These are phyloP conservation scores for Collybiopsis luxurians DNA, from an alignment of 768 basidiomycete species.

Conservation along the genomic window DNA sequence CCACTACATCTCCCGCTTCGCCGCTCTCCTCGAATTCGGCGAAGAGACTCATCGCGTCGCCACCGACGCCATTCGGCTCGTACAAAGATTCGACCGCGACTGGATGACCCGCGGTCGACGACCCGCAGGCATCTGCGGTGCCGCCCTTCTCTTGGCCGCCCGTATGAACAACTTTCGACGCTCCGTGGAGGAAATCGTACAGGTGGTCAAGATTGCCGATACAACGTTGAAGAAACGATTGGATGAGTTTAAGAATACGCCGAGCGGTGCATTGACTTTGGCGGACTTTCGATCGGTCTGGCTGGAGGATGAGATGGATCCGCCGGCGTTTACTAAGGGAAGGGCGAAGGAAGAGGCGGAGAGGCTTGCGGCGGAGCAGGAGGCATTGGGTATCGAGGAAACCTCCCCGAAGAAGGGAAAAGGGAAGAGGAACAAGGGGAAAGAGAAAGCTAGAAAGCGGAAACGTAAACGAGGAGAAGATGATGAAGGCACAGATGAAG, in stretches of 20 bases:
- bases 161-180: constrained; percentile 98
- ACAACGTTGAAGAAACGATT: constrained; percentile 89
- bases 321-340: constrained; percentile 82
- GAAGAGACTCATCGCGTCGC: constrained; percentile 92
- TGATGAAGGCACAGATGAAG: constrained; percentile 29
- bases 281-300: constrained; percentile 88
- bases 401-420: constrained; percentile 24
- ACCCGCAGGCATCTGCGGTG: constrained; percentile 97
- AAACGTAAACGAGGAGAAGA: constrained; percentile 24
- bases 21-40: constrained; percentile 92
- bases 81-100: constrained; percentile 90
- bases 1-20: constrained; percentile 94
- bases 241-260: constrained; percentile 91
- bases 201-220: constrained; percentile 99
- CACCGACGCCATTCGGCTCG: constrained; percentile 89
- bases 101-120: constrained; percentile 97
- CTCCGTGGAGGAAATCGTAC: constrained; percentile 92
- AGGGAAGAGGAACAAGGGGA: constrained; percentile 23
- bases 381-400: constrained; percentile 21
- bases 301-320: constrained; percentile 90
- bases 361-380: constrained; percentile 36
- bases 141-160: constrained; percentile 90
- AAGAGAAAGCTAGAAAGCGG: constrained; percentile 21
- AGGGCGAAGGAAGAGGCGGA: constrained; percentile 66
- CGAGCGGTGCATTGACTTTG: constrained; percentile 80